Evolutionary conservation across 345 rosid species (phyloP).

Genomic region (Eutrema japonicum): DNA sequence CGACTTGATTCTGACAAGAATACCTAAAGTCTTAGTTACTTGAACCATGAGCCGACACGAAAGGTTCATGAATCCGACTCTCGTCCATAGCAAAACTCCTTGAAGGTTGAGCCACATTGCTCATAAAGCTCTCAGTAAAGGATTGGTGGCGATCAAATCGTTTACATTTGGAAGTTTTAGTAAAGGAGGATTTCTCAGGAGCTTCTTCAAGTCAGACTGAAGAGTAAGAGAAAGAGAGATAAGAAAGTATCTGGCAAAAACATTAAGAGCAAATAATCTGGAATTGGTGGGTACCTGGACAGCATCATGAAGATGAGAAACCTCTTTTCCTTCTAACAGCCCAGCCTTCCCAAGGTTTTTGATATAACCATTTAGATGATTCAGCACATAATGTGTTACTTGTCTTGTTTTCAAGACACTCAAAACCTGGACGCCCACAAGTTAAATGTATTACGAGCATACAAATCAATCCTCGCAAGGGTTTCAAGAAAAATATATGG

Average conservation of each 20-base stretch:
- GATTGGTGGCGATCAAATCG: constrained; percentile 60
- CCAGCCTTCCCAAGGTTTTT: constrained; percentile 88
- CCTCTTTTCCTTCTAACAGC: constrained; percentile 79
- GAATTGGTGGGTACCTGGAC: constrained; percentile 61
- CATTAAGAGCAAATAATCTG: background rate
- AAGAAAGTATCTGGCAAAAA: background rate
- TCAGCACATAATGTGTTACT: constrained; percentile 81
- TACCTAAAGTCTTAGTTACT: background rate
- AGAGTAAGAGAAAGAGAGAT: background rate
- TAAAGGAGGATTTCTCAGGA: constrained; percentile 82
- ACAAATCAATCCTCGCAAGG: background rate
- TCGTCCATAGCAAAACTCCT: background rate
- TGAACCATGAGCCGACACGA: background rate
- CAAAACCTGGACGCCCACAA: constrained; percentile 58
- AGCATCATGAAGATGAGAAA: constrained; percentile 85
- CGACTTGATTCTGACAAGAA: constrained; percentile 13
- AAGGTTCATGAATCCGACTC: constrained; percentile 16
- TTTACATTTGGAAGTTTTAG: constrained; percentile 62
- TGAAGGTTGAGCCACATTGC: constrained; percentile 21
- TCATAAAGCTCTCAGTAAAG: constrained; percentile 45
- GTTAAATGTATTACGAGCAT: background rate
- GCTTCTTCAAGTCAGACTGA: constrained; percentile 90
- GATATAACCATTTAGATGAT: constrained; percentile 70
- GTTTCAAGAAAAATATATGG: constrained; percentile 2
- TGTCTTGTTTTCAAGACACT: constrained; percentile 92